Percentiles rank a stretch among this genome's conserved stretches.
Evolutionary conservation across 2,329 filamentous ascomycete species (phyloP).

Genomic region (Metarhizium brunneum): DNA sequence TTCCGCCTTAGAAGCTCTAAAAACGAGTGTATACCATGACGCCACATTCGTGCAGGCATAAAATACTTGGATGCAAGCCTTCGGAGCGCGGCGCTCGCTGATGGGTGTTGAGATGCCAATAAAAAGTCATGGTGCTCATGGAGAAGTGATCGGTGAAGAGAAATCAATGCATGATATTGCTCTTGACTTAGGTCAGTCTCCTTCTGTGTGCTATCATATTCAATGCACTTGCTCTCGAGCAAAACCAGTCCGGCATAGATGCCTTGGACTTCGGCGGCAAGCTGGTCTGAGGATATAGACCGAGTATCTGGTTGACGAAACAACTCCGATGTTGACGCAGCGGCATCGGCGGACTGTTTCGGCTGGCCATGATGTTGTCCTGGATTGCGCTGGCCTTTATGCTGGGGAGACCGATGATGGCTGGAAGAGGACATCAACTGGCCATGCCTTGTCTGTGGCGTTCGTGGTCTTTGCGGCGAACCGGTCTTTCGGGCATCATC

Average conservation of each 20-base stretch:
- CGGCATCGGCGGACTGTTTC: constrained; percentile 2
- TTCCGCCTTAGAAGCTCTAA: constrained; percentile 67
- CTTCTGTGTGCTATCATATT: constrained; percentile 58
- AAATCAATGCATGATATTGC: constrained; percentile 79
- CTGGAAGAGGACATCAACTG: background rate
- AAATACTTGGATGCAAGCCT: constrained; percentile 70
- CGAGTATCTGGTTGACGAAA: constrained; percentile 48
- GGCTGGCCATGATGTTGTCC: background rate
- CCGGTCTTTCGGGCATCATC: constrained; percentile 9
- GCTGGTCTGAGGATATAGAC: constrained; percentile 66
- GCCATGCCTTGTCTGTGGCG: constrained; percentile 3
- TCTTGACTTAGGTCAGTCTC: constrained; percentile 45
- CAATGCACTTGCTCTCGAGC: constrained; percentile 81
- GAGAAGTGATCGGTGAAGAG: constrained; percentile 68
- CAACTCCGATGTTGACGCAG: background rate
- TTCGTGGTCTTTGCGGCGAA: constrained; percentile 2
- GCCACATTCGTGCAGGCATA: constrained; percentile 93
- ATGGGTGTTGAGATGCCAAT: constrained; percentile 77
- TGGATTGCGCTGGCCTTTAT: background rate
- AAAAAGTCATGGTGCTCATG: constrained; percentile 85
- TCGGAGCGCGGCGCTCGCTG: constrained; percentile 57
- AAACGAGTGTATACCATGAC: constrained; percentile 81
- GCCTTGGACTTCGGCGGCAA: constrained; percentile 71
- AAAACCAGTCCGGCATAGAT: constrained; percentile 79
- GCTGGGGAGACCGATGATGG: constrained; percentile 4